Evolutionary conservation across 306 rosid genomes (phyloP).

Genomic region (Pterocarpus santalinus): DNA sequence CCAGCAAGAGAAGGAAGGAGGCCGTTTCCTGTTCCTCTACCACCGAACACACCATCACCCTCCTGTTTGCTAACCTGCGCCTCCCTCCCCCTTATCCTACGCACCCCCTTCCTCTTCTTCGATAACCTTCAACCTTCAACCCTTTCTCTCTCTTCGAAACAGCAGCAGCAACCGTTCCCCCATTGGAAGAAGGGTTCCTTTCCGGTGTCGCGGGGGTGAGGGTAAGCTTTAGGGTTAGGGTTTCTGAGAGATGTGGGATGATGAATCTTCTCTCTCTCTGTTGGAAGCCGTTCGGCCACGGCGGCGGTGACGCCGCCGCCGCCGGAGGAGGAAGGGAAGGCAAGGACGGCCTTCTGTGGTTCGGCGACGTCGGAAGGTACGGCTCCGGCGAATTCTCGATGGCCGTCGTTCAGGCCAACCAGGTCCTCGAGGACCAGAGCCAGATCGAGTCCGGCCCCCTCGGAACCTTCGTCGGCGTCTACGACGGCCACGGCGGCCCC

Average conservation of each 20-base stretch:
- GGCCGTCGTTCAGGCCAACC: constrained; percentile 93
- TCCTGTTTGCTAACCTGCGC: constrained; percentile 51
- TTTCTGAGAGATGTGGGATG: constrained; percentile 93
- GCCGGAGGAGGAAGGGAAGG: constrained; percentile 56
- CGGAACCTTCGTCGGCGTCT: constrained; percentile 88
- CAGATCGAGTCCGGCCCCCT: constrained; percentile 90
- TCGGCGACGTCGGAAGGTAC: constrained; percentile 66
- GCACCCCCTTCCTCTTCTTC: constrained; percentile 16
- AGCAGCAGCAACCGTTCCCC: not conserved
- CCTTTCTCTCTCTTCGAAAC: constrained; percentile 12
- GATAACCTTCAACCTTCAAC: not conserved
- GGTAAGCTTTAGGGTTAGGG: constrained; percentile 43
- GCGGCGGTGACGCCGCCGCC: constrained; percentile 43
- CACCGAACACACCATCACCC: constrained; percentile 65
- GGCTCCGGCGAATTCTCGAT: constrained; percentile 86
- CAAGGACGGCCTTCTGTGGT: constrained; percentile 79
- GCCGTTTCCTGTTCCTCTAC: constrained; percentile 74
- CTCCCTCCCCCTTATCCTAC: constrained; percentile 48
- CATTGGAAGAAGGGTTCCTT: constrained; percentile 32
- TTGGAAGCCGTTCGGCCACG: constrained; percentile 80
- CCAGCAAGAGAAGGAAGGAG: constrained; percentile 56
- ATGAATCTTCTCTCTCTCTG: constrained; percentile 89
- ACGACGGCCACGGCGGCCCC: constrained; percentile 93
- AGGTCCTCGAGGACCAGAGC: constrained; percentile 85
- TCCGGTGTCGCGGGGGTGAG: constrained; percentile 43